Evolutionary conservation across 306 rosid genomes (phyloP), one percentile per base, ranked within the genome.

Genomic region (Lithocarpus polystachyus): DNA sequence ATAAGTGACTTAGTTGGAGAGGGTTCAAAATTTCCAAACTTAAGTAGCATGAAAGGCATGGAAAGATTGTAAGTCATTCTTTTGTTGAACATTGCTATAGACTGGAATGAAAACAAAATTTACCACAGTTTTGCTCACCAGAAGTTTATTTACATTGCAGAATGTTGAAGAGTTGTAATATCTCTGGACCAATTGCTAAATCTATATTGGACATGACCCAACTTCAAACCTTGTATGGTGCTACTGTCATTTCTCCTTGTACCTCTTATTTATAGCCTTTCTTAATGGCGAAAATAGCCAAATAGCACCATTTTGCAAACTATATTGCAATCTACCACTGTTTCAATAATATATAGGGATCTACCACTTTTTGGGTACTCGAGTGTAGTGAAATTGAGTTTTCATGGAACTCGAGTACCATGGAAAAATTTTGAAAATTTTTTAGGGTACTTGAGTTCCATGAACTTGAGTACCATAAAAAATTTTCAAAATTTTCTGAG

Each of bases 111-210:
- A 8, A 35, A 33, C 53, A 37, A 68, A 12, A 48, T 10, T 40
- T 20, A 68, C 24, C 3, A 4, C 2, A 20, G 6, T 40, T 71
- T 13, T 71, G 26, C 56, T 71, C 15, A 4, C 10, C 1, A 22
- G 56, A 14, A 2, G 59, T 53, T 45, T 35, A 1, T 19, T 68
- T 11, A 52, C 29, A 23, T 28, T 45, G 73, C 71, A 83, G 87
- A 62, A 69, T 79, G 77, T 18, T 83, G 78, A 79, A 80, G 74
- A 54, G 73, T 60, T 83, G 87, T 37, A 62, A 70, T 48, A 28
- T 83, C 40, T 14, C 8, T 0, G 86, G 86, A 74, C 28, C 4
- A 2, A 83, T 83, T 5, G 68, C 80, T 24, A 0, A 3, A 64
- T 45, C 45, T 48, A 60, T 83, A 53, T 59, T 48, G 7, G 0